Evolutionary conservation across 257 asterid species (phyloP).

Genomic region (Nicotiana obtusifolia): DNA sequence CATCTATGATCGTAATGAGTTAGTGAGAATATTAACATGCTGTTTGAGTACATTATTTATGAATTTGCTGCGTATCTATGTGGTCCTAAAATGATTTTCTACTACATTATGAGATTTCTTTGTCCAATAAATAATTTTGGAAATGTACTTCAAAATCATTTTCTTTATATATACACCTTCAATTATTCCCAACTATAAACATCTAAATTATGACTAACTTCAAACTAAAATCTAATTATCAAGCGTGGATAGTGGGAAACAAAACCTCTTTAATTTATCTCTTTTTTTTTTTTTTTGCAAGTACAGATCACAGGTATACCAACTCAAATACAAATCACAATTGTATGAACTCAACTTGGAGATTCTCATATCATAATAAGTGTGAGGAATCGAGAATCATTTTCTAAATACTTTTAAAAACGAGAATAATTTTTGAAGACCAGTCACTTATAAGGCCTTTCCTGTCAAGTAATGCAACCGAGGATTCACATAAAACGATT

Average conservation of each 20-base stretch:
- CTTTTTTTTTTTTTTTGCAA: too few relatives aligned
- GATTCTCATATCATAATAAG: too few relatives aligned
- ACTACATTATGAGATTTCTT: not conserved
- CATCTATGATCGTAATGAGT: not conserved
- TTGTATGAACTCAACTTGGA: too few relatives aligned
- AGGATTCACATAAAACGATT: not conserved
- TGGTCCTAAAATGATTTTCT: slow-evolving; percentile 2
- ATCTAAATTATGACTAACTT: not conserved
- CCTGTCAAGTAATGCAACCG: too few relatives aligned
- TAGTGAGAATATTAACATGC: not conserved
- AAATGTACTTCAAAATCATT: not conserved
- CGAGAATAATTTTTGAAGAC: too few relatives aligned
- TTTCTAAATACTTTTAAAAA: too few relatives aligned
- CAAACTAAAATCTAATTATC: not conserved
- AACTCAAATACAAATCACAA: too few relatives aligned
- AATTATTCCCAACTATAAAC: not conserved
- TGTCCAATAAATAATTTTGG: not conserved
- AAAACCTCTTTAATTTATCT: too few relatives aligned
- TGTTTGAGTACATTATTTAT: slow-evolving; percentile 5
- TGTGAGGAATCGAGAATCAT: too few relatives aligned
- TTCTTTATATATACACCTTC: not conserved
- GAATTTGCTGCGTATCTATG: not conserved
- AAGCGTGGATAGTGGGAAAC: not conserved
- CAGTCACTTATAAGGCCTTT: too few relatives aligned
- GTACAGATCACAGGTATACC: too few relatives aligned